Base-by-base conservation (phyloP, 2,329 filamentous ascomycete species). In the Chrysosphaeria jannelii region DNA sequence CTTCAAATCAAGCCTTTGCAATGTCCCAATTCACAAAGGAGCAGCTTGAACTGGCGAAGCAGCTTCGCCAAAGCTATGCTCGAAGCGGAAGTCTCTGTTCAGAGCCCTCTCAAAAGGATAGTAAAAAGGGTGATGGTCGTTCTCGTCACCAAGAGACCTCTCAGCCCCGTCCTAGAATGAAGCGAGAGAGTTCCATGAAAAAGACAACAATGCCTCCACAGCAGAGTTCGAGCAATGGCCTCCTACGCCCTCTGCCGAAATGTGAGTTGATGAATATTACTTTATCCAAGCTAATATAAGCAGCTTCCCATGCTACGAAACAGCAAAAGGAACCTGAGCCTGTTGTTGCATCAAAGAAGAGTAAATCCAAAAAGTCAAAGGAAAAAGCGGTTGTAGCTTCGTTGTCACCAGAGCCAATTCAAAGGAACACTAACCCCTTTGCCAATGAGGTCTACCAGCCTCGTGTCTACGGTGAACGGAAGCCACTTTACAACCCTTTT, bases 41-140 rank as follows among this genome's bases (percentile, higher is more conserved):
- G 12, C 30, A 32, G 28, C 22, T 32, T 10, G 26, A 22, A 4
- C 8, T 31, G 8, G 30, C 30, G n/a, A 29, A 21, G 17, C 19
- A 30, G 17, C 25, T 32, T 5, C 30, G 26, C 8, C 24, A 11
- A 4, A 13, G 19, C 11, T 32, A 25, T 14, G 14, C 23, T 5
- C 12, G 17, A 9, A 29, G 21, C 15, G 30, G 30, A 10, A 27
- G 26, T 4, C 24, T 28, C 15, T 23, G n/a, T 10, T 14, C 25
- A 1, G 19, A 27, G 17, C 10, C n/a, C n/a, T n/a, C n/a, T n/a
- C n/a, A n/a, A n/a, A n/a, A n/a, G n/a, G n/a, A n/a, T n/a, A n/a
- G n/a, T n/a, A n/a, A n/a, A n/a, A n/a, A n/a, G n/a, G 13, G 7
- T n/a, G 16, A 18, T n/a, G 16, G 16, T n/a, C n/a, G 7, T n/a